A percentile compares a stretch with the other conserved stretches of the same genome.
These are phyloP conservation scores for Botrytis porri DNA, from an alignment of 2,329 filamentous ascomycete species.

Conservation along the genomic window DNA sequence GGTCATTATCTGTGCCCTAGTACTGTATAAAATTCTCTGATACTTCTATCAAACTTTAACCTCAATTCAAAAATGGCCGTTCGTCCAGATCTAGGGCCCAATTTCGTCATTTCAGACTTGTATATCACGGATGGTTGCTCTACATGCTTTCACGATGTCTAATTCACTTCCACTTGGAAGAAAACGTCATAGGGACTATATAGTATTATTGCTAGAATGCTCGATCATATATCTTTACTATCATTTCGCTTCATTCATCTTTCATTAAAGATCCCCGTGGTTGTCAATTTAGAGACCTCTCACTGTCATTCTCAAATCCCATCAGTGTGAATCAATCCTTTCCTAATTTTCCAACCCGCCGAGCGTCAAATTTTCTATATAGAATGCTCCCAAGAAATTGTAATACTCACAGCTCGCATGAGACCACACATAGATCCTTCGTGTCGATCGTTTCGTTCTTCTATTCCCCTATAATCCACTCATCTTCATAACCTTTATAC, in stretches of 20 bases:
- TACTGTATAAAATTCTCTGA: accelerated
- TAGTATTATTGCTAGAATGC: background rate
- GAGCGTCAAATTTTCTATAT: background rate
- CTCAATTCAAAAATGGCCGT: too few species aligned
- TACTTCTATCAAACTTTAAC: background rate
- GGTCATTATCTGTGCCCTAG: too few species aligned
- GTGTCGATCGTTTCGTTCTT: too few species aligned
- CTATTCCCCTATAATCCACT: too few species aligned
- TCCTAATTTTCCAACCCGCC: background rate
- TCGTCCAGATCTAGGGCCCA: too few species aligned
- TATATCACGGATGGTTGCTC: background rate
- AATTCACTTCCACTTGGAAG: background rate
- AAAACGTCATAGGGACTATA: background rate
- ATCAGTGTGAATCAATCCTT: background rate
- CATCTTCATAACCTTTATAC: background rate
- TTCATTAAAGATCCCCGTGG: background rate
- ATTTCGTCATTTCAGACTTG: background rate
- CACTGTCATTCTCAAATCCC: background rate
- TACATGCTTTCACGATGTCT: background rate
- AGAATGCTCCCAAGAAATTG: accelerated
- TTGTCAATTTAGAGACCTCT: background rate
- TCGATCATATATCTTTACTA: background rate
- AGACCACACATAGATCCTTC: too few species aligned
- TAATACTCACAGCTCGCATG: background rate
- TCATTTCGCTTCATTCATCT: accelerated